phyloP scores from a whole-genome alignment of 345 rosid species.

The Eucalyptus cloeziana region DNA sequence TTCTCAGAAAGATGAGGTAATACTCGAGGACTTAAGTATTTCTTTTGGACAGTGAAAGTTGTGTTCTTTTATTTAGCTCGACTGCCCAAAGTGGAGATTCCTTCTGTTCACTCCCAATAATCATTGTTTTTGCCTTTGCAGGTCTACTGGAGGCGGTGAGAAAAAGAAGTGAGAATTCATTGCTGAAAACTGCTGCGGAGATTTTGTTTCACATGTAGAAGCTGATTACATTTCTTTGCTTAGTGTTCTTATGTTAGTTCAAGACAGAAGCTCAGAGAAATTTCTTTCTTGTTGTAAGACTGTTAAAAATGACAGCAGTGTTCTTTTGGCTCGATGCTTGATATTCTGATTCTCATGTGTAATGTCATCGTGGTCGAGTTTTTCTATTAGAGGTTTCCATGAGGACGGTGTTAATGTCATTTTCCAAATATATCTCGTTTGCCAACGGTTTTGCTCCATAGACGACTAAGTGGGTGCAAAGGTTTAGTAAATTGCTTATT shows the following conservation, averaged over 20 bases:
- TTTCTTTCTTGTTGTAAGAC: background rate
- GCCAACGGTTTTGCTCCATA: background rate
- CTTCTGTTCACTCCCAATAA: background rate
- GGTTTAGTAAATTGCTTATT: background rate
- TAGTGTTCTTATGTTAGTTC: background rate
- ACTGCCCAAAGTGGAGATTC: background rate
- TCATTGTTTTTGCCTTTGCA: background rate
- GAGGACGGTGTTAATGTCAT: background rate
- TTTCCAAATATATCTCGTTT: background rate
- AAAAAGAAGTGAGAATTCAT: background rate
- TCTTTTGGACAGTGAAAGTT: background rate
- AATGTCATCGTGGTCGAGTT: background rate
- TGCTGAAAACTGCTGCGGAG: background rate
- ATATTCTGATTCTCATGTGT: background rate
- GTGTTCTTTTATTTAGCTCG: background rate
- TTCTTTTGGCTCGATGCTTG: background rate
- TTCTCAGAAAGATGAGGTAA: constrained; percentile 73
- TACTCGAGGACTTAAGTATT: background rate
- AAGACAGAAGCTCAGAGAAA: background rate
- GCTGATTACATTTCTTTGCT: background rate
- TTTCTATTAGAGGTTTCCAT: background rate
- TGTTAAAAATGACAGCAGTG: background rate
- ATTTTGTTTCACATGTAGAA: background rate
- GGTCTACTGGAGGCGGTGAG: constrained; percentile 11
- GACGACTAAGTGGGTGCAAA: background rate